Conservation (phyloP, 1,139 yeast genomes). For the Candida neerlandica region DNA sequence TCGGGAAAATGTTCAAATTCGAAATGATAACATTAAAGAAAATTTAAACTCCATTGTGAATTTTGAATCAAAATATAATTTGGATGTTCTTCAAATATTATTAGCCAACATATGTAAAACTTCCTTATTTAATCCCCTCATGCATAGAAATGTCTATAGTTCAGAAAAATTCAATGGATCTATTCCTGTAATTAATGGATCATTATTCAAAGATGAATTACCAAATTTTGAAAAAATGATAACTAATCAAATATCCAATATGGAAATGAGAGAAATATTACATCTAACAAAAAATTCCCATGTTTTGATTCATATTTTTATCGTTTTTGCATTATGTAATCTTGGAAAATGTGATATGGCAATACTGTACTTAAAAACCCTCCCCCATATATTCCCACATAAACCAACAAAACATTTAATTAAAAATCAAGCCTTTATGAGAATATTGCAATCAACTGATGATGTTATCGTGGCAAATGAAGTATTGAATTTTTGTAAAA, state of each 20-base stretch:
- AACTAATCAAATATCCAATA: slow-evolving; percentile 7
- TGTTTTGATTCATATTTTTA: slow-evolving; percentile 26
- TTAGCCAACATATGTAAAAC: slow-evolving; percentile 15
- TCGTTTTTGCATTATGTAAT: slow-evolving; percentile 32
- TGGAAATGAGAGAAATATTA: slow-evolving; percentile 6
- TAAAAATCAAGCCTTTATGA: slow-evolving; percentile 11
- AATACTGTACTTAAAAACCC: slow-evolving; percentile 23
- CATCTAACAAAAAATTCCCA: slow-evolving; percentile 22
- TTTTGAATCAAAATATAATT: slow-evolving; percentile 7
- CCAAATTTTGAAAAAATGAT: slow-evolving; percentile 32
- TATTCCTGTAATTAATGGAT: slow-evolving; percentile 29
- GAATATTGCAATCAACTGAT: slow-evolving; percentile 7
- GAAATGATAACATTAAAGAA: slow-evolving; percentile 26
- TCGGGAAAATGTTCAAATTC: slow-evolving; percentile 23
- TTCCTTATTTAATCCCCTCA: slow-evolving; percentile 28
- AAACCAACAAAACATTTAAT: slow-evolving; percentile 1
- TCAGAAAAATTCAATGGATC: slow-evolving; percentile 20
- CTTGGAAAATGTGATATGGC: slow-evolving; percentile 30
- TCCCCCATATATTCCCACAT: slow-evolving; percentile 21
- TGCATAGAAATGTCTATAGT: slow-evolving; percentile 30
- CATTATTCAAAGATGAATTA: slow-evolving; percentile 29
- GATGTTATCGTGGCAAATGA: neutral
- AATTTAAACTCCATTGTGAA: slow-evolving; percentile 12
- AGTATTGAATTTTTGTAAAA: slow-evolving; percentile 3
- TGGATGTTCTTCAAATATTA: slow-evolving; percentile 24